These are phyloP conservation scores for Ceratopteris richardii DNA, from an alignment of 75 land plant genomes.

Conservation along the genomic window DNA sequence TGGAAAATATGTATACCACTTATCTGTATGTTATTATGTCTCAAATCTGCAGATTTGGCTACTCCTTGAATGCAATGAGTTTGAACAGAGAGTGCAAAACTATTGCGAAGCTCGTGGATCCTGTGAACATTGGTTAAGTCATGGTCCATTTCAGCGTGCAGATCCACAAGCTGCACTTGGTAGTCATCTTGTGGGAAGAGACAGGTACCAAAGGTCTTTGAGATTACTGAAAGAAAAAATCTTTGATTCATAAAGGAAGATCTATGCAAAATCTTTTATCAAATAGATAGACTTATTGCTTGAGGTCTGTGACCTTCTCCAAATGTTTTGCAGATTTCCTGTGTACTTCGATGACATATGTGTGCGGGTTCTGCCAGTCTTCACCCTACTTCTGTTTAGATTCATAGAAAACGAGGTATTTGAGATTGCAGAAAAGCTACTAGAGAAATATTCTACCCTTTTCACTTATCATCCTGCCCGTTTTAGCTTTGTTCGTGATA, in stretches of 20 bases:
- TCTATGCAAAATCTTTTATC: too few species aligned
- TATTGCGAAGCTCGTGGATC: constrained; percentile 44
- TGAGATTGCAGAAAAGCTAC: constrained; percentile 78
- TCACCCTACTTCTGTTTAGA: constrained; percentile 76
- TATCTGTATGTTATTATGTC: too few species aligned
- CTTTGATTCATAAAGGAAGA: too few species aligned
- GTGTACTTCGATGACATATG: constrained; percentile 91
- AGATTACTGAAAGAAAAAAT: neutral
- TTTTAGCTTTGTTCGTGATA: constrained; percentile 95
- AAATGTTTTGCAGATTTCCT: constrained; percentile 60
- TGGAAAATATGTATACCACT: too few species aligned
- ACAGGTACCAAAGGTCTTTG: too few species aligned
- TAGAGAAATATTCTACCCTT: constrained; percentile 48
- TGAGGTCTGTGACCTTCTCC: neutral
- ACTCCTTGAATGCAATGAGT: constrained; percentile 70
- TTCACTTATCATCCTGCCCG: constrained; percentile 72
- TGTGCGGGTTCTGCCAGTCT: constrained; percentile 80
- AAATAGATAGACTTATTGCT: neutral
- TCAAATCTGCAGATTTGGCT: constrained; percentile 58
- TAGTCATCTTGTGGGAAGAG: constrained; percentile 87
- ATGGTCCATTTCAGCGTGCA: constrained; percentile 59
- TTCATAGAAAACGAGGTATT: constrained; percentile 93
- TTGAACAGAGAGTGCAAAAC: constrained; percentile 69
- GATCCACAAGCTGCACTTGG: constrained; percentile 91
- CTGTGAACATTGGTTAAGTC: constrained; percentile 72